Evolutionary conservation across 306 rosid genomes (phyloP).

Genomic region (Clitoria ternatea): DNA sequence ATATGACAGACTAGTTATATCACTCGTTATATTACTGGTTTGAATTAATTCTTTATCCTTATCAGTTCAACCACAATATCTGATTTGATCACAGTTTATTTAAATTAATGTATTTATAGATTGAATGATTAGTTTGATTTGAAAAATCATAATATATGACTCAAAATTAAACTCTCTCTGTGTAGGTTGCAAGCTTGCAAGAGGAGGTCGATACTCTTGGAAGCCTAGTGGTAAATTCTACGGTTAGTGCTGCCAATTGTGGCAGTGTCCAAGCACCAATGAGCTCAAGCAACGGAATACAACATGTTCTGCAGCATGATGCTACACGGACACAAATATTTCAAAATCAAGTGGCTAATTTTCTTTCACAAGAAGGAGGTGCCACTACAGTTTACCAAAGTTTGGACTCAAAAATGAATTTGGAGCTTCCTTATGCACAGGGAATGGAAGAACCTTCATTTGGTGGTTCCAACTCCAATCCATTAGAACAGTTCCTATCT

Average conservation of each 20-base stretch:
- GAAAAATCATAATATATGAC: too few relatives aligned
- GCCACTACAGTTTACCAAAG: slow-evolving; percentile 20
- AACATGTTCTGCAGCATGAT: slow-evolving; percentile 38
- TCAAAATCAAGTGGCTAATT: slow-evolving; percentile 39
- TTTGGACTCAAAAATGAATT: slow-evolving; percentile 31
- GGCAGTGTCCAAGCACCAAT: slow-evolving; percentile 33
- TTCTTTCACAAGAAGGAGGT: slow-evolving; percentile 31
- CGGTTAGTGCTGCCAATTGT: slow-evolving; percentile 19
- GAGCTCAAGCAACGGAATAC: slow-evolving; percentile 25
- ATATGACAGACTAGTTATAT: too few relatives aligned
- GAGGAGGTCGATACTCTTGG: slow-evolving; percentile 80
- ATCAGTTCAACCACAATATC: too few relatives aligned
- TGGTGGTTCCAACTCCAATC: slow-evolving; percentile 34
- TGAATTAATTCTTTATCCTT: too few relatives aligned
- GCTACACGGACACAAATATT: slow-evolving; percentile 28
- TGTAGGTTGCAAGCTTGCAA: slow-evolving; percentile 75
- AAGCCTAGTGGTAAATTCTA: slow-evolving; percentile 42
- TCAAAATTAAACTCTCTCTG: not conserved
- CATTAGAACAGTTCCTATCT: slow-evolving; percentile 45
- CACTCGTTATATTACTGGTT: too few relatives aligned
- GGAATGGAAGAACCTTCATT: slow-evolving; percentile 41
- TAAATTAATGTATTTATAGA: too few relatives aligned
- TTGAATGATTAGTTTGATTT: too few relatives aligned
- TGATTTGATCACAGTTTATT: too few relatives aligned
- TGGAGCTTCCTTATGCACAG: slow-evolving; percentile 38